A percentile compares a stretch with the other conserved stretches of the same genome.
Conservation (phyloP, 2,329 filamentous ascomycete genomes). For the Zasmidium angulare region DNA sequence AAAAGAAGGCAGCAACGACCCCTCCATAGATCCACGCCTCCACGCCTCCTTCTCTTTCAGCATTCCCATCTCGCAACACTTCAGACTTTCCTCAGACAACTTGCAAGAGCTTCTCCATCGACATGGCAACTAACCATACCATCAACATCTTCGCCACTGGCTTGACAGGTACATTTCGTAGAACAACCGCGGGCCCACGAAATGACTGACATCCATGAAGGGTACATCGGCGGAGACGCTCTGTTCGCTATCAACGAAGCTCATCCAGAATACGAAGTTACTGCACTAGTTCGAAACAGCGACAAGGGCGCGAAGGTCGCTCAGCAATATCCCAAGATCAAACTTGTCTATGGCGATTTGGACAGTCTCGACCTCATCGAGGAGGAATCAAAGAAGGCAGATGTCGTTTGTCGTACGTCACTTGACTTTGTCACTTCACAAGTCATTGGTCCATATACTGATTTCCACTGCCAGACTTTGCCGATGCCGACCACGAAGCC, state of each 20-base stretch:
- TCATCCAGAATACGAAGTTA: slow-evolving; percentile 52
- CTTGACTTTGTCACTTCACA: background rate
- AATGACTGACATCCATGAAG: slow-evolving; percentile 9
- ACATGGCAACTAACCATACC: background rate
- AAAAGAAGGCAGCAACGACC: background rate
- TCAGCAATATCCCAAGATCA: slow-evolving; percentile 47
- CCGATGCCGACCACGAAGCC: slow-evolving; percentile 46
- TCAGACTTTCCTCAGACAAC: background rate
- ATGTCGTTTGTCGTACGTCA: slow-evolving; percentile 49
- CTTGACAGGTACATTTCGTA: slow-evolving; percentile 21
- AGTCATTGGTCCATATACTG: slow-evolving; percentile 10
- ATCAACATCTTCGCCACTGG: background rate
- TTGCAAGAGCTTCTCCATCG: background rate
- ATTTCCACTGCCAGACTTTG: slow-evolving; percentile 38
- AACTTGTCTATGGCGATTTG: slow-evolving; percentile 54
- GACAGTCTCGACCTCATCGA: slow-evolving; percentile 47
- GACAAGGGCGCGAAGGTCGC: slow-evolving; percentile 50
- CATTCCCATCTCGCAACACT: background rate
- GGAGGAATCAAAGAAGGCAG: slow-evolving; percentile 46
- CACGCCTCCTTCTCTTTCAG: background rate
- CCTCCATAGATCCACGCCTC: background rate
- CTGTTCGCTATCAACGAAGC: slow-evolving; percentile 44
- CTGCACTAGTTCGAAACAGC: slow-evolving; percentile 50
- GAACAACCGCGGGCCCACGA: too few relatives aligned
- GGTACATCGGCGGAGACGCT: slow-evolving; percentile 47